Percentiles rank a stretch among this genome's conserved stretches.
phyloP scores from a whole-genome alignment of 2,329 filamentous ascomycete species.

The Shiraia sp. region DNA sequence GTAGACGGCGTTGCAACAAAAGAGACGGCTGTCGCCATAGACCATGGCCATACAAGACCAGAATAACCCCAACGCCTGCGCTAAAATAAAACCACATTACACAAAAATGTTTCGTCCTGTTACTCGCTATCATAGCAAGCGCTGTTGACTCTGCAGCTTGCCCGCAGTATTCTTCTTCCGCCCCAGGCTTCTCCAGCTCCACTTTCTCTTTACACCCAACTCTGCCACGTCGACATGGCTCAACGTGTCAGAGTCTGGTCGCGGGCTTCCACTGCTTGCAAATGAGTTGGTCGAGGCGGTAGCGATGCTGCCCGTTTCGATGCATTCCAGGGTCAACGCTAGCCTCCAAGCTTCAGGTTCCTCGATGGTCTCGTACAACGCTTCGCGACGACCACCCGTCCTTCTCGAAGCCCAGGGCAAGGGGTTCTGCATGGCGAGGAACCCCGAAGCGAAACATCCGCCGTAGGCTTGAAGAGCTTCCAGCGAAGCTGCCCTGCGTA shows the following conservation, averaged over 20 bases:
- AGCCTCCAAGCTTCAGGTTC: constrained; percentile 26
- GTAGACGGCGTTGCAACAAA: background rate
- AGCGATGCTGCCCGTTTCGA: constrained; percentile 13
- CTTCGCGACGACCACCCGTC: constrained; percentile 5
- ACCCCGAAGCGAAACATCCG: constrained; percentile 38
- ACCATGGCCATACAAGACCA: background rate
- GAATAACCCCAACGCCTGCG: constrained; percentile 19
- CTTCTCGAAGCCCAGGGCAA: constrained; percentile 28
- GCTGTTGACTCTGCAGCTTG: constrained; percentile 6
- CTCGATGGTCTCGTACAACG: constrained; percentile 27
- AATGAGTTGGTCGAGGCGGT: constrained; percentile 13
- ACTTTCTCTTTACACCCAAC: constrained; percentile 16
- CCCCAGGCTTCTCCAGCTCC: constrained; percentile 28
- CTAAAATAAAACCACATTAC: constrained; percentile 11
- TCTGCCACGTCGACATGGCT: constrained; percentile 17
- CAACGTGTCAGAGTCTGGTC: constrained; percentile 40
- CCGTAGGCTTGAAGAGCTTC: constrained; percentile 39
- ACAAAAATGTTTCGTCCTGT: constrained; percentile 8
- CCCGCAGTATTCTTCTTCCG: constrained; percentile 19
- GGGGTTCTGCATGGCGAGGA: constrained; percentile 29
- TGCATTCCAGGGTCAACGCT: constrained; percentile 29
- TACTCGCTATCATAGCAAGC: constrained; percentile 1
- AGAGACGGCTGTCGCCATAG: no score
- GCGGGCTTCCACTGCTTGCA: constrained; percentile 25
- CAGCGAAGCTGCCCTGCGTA: constrained; percentile 28